Evolutionary conservation across 2,329 filamentous ascomycete genomes (phyloP), one percentile per base, ranked within the genome.

Genomic region (Aspergillus amoenus): DNA sequence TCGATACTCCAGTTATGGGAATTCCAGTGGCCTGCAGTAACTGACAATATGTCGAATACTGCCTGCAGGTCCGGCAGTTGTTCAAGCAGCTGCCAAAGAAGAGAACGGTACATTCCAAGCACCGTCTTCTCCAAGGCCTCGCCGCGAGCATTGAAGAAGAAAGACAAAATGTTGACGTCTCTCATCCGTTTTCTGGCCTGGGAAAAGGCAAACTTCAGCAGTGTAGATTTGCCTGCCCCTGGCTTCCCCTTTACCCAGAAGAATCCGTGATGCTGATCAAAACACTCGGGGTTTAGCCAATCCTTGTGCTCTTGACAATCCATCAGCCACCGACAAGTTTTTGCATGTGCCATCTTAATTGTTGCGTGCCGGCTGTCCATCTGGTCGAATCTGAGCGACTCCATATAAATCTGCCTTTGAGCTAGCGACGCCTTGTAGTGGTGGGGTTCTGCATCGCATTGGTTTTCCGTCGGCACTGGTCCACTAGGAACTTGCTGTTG

Each of bases 81-180:
- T 0, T 70, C 22, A 0, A 85, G 65, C 0, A 85, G 64, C 40
- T 85, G 80, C 1, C 70, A 59, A 0, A 85, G 54, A 0, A 85
- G 53, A 0, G 80, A 81, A 3, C 81, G 73, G 59, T 82, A 84
- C 66, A 85, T 75, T 0, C 83, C 82, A 0, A 68, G 24, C 0
- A 73, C 70, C 0, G 80, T 76, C 52, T 71, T 81, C 45, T 85
- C 79, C 8, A 81, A 64, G 4, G 66, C 32, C 0, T 70, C 66
- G 0, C 79, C 80, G 53, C 77, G 66, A 0, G 79, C 79, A 54
- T 81, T 78, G 70, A 82, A 82, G 69, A 81, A 82, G 63, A 81
- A 82, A 0, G 74, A 76, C 1, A 80, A 55, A 0, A 77, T 60
- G 0, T 69, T 41, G 1, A 58, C 51, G 18, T 55, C 52, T 21